Base-by-base conservation (phyloP, 192 early-diverging fungal genomes). In the Obelidium mucronatum region DNA sequence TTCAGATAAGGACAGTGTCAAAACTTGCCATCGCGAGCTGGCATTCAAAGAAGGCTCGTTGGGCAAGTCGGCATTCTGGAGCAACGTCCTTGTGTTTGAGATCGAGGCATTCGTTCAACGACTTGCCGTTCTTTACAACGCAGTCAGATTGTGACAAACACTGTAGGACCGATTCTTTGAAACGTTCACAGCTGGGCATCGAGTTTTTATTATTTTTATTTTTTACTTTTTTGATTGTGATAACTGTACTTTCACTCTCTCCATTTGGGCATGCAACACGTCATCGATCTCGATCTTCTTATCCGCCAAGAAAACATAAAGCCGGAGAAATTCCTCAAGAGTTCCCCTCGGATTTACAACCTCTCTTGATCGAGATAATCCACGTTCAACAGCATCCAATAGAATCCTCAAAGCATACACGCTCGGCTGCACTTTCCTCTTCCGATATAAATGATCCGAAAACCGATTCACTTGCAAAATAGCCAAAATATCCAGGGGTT, bases 31-130 rank as follows among this genome's bases (percentile, higher is more conserved):
- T 67, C 24, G 40, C 28, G n/a, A 81, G 73, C 65, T 81, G 75
- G 48, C 80, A 81, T 44, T 81, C 80, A 60, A 77, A 66, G 67
- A 74, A 81, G 6, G 80, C 77, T 19, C 76, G 76, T 36, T 81
- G 80, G 0, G 76, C 76, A 17, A 60, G 55, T 36, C 68, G 35
- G 66, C 80, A 81, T 40, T 79, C 80, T n/a, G 28, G 26, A 40
- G 70, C 31, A 33, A 77, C 80, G 28, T 79, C 76, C 42, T 71
- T 70, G 51, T 73, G 59, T 63, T 68, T 75, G 35, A 67, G 55
- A 35, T 75, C 58, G 36, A 80, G 42, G 53, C 75, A 75, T 37
- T 81, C 56, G 72, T 78, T 77, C 28, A 70, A 34, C 40, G 37
- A 39, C 22, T 58, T 30, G 33, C 72, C 72, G 22, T 59, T 30